Evolutionary conservation across 192 early-diverging fungal species (phyloP).

Genomic region (Chytriomyces hyalinus): DNA sequence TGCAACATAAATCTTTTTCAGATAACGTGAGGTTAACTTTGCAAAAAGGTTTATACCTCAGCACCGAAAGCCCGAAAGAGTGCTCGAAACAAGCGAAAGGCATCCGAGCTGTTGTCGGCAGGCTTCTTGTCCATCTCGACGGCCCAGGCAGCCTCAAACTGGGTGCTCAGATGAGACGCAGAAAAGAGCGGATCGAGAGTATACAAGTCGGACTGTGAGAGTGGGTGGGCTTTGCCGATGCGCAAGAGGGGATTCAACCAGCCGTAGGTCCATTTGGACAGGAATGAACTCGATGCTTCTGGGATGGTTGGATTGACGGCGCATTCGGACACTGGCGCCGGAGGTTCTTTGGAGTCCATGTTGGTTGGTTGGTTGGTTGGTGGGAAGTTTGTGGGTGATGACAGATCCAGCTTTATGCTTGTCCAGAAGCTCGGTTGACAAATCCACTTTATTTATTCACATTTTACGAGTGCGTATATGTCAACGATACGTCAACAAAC

Average conservation of each 20-base stretch:
- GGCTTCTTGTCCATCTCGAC: background rate
- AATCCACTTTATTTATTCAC: no score
- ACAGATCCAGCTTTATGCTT: no score
- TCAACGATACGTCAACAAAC: no score
- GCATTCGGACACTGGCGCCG: no score
- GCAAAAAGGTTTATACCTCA: background rate
- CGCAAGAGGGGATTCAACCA: constrained; percentile 36
- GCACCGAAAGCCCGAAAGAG: background rate
- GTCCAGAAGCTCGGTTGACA: no score
- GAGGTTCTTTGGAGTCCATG: no score
- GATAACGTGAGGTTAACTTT: background rate
- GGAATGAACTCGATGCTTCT: background rate
- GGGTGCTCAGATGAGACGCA: background rate
- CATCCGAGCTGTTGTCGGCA: background rate
- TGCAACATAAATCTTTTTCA: no score
- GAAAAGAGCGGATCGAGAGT: background rate
- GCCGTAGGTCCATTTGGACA: constrained; percentile 23
- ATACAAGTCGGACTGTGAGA: constrained; percentile 28
- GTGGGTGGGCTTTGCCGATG: constrained; percentile 21
- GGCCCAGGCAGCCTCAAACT: constrained; percentile 11
- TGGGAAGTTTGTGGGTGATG: no score
- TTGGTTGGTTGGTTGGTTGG: no score
- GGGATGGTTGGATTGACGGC: background rate
- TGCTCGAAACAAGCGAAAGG: background rate
- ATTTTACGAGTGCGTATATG: no score